phyloP scores from a whole-genome alignment of 495 filamentous ascomycete genomes.

The Patellaria atrata region DNA sequence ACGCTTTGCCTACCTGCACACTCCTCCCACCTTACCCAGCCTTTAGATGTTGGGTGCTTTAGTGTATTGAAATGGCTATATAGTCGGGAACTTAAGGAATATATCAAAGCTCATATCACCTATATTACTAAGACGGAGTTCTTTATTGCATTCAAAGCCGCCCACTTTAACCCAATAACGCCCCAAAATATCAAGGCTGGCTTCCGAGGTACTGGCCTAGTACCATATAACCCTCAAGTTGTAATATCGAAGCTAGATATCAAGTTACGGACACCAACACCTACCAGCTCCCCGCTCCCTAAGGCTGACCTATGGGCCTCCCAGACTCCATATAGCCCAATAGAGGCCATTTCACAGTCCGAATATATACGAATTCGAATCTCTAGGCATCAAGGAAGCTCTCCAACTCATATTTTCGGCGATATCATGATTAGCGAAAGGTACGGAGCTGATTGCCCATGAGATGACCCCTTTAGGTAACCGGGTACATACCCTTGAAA shows the following conservation, averaged over 20 bases:
- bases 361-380: too few relatives aligned
- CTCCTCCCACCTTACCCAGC: slow-evolving; percentile 19
- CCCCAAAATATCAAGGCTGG: slow-evolving; percentile 10
- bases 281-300: too few relatives aligned
- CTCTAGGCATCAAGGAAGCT: too few relatives aligned
- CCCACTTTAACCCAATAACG: slow-evolving; percentile 4
- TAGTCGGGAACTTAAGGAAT: slow-evolving; percentile 4
- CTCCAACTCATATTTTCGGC: too few relatives aligned
- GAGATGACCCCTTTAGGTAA: too few relatives aligned
- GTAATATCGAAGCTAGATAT: too few relatives aligned
- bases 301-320: too few relatives aligned
- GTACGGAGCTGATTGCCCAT: too few relatives aligned
- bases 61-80: slow-evolving; percentile 14
- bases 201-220: slow-evolving; percentile 15
- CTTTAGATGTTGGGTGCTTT: slow-evolving; percentile 19
- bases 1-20: slow-evolving; percentile 17
- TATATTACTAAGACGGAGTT: slow-evolving; percentile 15
- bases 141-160: slow-evolving; percentile 9
- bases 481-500: too few relatives aligned
- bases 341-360: too few relatives aligned
- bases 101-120: slow-evolving; percentile 6
- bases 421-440: too few relatives aligned
- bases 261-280: slow-evolving; percentile 3
- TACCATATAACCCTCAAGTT: slow-evolving; percentile 9
- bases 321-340: too few relatives aligned